phyloP scores from a whole-genome alignment of 2,329 filamentous ascomycete species.

The Talaromyces sp. region DNA sequence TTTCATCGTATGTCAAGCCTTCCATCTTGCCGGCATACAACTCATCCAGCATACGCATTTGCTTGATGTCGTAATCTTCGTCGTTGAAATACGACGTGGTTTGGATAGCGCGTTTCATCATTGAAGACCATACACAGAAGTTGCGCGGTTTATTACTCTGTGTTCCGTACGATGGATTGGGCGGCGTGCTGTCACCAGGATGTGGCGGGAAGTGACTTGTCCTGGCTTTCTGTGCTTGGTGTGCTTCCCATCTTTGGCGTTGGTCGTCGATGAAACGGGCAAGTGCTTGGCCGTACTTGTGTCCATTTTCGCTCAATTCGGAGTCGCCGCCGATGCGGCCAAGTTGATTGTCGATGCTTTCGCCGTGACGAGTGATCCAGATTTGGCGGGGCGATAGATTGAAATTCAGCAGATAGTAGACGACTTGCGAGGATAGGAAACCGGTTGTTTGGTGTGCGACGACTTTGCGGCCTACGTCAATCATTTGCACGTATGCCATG shows the following conservation, averaged over 20 bases:
- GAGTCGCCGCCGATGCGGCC: slow-evolving; percentile 92
- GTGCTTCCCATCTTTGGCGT: slow-evolving; percentile 74
- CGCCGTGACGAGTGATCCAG: slow-evolving; percentile 95
- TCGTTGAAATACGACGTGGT: slow-evolving; percentile 90
- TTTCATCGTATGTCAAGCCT: slow-evolving; percentile 90
- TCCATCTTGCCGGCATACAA: slow-evolving; percentile 91
- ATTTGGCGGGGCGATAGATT: slow-evolving; percentile 94
- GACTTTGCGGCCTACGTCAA: slow-evolving; percentile 93
- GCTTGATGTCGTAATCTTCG: slow-evolving; percentile 93
- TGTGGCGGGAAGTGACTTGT: slow-evolving; percentile 82
- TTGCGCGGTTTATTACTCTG: slow-evolving; percentile 65
- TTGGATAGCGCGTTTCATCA: slow-evolving; percentile 85
- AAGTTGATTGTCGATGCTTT: slow-evolving; percentile 80
- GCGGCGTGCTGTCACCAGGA: slow-evolving; percentile 87
- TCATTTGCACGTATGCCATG: slow-evolving; percentile 96
- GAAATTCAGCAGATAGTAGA: slow-evolving; percentile 94
- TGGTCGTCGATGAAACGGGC: slow-evolving; percentile 80
- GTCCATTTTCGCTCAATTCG: slow-evolving; percentile 73
- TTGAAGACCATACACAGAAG: slow-evolving; percentile 98
- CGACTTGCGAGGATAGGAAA: slow-evolving; percentile 86
- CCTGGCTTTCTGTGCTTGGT: slow-evolving; percentile 73
- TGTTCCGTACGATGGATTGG: slow-evolving; percentile 72
- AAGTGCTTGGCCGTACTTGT: slow-evolving; percentile 73
- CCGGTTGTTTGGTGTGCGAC: slow-evolving; percentile 86
- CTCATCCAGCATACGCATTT: slow-evolving; percentile 97